Evolutionary conservation across 2,329 filamentous ascomycete species (phyloP), one percentile per base, ranked within the genome.

Genomic region (Pestalotiopsis sp.): DNA sequence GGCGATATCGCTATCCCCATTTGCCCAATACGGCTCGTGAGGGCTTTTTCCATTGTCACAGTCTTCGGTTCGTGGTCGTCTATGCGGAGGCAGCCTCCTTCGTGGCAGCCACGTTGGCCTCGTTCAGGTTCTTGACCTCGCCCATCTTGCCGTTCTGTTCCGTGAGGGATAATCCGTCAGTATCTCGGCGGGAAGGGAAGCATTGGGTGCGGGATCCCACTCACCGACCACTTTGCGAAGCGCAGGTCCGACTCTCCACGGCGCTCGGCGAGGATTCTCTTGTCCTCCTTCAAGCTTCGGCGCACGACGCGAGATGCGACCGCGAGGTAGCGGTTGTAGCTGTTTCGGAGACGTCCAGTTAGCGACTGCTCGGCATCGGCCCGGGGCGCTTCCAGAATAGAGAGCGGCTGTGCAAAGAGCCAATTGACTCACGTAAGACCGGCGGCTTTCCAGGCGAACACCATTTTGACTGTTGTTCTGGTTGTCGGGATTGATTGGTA

Each of bases 261-360:
- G 81, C 93, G 92, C 90, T 98, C 96, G 73, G 95, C 94, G 75
- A 82, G 82, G 75, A 98, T 83, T 85, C 96, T 91, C 87, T 94
- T 92, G 69, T 96, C 93, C 80, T 99, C 96, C 89, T 98, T 98
- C 83, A 99, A 88, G 82, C 94, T 97, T 82, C 94, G 93, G 86
- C 97, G 96, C 82, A 99, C 93, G 80, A 93, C 93, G 84, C 95
- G 94, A 84, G 95, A 91, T 79, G 96, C 94, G 85, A 99, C 90
- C 80, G 95, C 91, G 81, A 99, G 91, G 91, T 98, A 98, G 87
- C 95, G 96, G 92, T 99, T 99, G 93, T 99, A 99, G 87, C 96
- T 99, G 82, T 81, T 73, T 74, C 72, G 66, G 68, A 68, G 68
- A 72, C 41, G 68, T 67, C 70, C 69, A 65, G 78, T 83, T 79